A percentile compares a stretch with the other conserved stretches of the same genome.
Evolutionary conservation across 2,329 filamentous ascomycete genomes (phyloP).

Genomic region (Alternaria infectoria): DNA sequence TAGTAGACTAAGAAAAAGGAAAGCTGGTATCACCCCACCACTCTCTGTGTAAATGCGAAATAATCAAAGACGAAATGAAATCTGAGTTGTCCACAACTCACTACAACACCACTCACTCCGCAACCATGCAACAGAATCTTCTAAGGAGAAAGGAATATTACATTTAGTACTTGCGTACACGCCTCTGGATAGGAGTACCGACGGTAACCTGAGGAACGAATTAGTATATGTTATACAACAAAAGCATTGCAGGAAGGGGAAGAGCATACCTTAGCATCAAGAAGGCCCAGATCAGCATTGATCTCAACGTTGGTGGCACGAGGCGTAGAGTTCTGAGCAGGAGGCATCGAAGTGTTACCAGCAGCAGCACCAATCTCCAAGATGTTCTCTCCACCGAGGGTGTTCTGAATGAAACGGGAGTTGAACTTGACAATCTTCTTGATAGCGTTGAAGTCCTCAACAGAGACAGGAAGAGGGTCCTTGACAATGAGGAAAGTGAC

Average conservation of each 20-base stretch:
- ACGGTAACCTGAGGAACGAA: not conserved
- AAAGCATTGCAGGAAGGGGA: not conserved
- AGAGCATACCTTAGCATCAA: not conserved
- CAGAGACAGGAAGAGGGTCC: slow-evolving; percentile 56
- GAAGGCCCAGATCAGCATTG: not conserved
- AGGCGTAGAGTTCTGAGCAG: not conserved
- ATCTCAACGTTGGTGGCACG: not conserved
- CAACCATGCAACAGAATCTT: not conserved
- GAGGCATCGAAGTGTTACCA: slow-evolving; percentile 6
- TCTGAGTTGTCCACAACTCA: not conserved
- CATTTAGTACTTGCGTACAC: not conserved
- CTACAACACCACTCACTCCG: not conserved
- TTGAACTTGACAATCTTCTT: slow-evolving; percentile 64
- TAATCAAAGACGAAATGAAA: not conserved
- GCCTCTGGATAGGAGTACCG: not conserved
- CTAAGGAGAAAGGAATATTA: not conserved
- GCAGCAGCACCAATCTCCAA: slow-evolving; percentile 28
- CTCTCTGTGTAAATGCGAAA: not conserved
- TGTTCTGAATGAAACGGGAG: slow-evolving; percentile 61
- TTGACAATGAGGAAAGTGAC: slow-evolving; percentile 61
- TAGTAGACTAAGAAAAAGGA: not conserved
- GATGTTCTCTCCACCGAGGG: slow-evolving; percentile 55
- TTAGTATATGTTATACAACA: not conserved
- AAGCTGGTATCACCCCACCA: not conserved
- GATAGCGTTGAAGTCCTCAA: slow-evolving; percentile 58